A percentile compares a stretch with the other conserved stretches of the same genome.
Conservation (phyloP, 164 flowering plant species). For the Vitis amurensis region DNA sequence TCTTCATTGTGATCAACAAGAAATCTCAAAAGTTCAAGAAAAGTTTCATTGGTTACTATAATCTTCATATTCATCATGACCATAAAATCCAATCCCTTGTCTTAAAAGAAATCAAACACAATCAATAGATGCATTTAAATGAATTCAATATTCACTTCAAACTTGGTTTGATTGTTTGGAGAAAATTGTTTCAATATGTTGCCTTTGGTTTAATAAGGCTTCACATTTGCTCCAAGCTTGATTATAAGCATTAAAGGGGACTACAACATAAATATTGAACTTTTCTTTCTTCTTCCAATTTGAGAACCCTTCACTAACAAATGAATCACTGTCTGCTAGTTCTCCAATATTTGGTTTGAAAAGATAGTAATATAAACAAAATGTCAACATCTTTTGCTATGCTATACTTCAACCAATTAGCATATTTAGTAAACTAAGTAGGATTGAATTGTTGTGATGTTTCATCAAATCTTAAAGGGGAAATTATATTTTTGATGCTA, state of each 20-base stretch:
- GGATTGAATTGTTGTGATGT: neutral
- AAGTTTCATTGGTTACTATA: conserved; percentile 7
- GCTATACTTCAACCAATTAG: conserved; percentile 8
- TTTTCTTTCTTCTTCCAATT: neutral
- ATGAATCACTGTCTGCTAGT: neutral
- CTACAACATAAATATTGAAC: neutral
- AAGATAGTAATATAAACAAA: conserved; percentile 3
- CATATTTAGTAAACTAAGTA: neutral
- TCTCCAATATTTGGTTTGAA: neutral
- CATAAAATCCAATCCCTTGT: too few species aligned
- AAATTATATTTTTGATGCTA: too few species aligned
- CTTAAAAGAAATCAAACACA: too few species aligned
- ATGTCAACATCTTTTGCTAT: neutral
- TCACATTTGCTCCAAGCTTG: too few species aligned
- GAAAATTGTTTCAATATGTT: neutral
- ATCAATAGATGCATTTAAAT: too few species aligned
- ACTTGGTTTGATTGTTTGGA: neutral
- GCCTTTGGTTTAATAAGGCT: too few species aligned
- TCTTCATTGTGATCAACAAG: conserved; percentile 3
- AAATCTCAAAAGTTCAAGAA: conserved; percentile 10
- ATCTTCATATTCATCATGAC: neutral
- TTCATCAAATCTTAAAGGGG: too few species aligned
- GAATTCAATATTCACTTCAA: neutral
- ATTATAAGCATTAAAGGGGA: too few species aligned
- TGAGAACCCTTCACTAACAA: too few species aligned